Base-by-base conservation (phyloP, 2,329 filamentous ascomycete genomes). In the Stachybotrys echinatus region DNA sequence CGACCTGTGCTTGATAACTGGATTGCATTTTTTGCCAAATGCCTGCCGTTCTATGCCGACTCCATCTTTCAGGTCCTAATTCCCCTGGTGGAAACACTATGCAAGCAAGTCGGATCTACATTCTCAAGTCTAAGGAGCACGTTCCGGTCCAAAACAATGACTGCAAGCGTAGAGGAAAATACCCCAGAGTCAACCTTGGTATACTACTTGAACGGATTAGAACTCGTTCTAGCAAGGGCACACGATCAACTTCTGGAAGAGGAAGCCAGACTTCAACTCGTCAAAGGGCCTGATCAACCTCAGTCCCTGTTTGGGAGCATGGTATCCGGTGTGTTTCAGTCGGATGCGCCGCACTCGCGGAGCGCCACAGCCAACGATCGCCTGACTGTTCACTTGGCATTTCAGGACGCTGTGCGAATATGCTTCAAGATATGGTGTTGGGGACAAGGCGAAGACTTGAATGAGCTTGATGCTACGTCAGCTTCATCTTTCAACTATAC, bases 341-440 rank as follows among this genome's bases (percentile, higher is more conserved):
- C 87, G 1, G 91, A 96, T 52, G 76, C 81, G 1, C 84, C 80
- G 2, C 88, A 92, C 53, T 79, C 83, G n/a, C 84, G 91, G 45
- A 90, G 85, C 52, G 83, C 86, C 7, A 91, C 89, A n/a, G 91
- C 92, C 8, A 99, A 97, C 61, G 92, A 94, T 59, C 83, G 92
- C 43, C 76, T 99, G 20, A 97, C 94, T 0, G 92, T 99, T 19
- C 77, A 96, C 42, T 76, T 99, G n/a, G 95, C 92, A 12, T 96
- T 99, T 64, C 92, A 97, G 66, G 95, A 99, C 65, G 90, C 92
- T 1, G 89, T 97, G 51, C 84, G 90, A 21, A 88, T 95, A 46
- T 96, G 92, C 67, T 95, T 95, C 64, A 83, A 78, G 12, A 96
- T 99, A 48, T 99, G 95, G 94, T 88, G 89, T 1, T 99, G 94